Conservation (phyloP, 139 green algal genomes). For the Pleodorina starrii region DNA sequence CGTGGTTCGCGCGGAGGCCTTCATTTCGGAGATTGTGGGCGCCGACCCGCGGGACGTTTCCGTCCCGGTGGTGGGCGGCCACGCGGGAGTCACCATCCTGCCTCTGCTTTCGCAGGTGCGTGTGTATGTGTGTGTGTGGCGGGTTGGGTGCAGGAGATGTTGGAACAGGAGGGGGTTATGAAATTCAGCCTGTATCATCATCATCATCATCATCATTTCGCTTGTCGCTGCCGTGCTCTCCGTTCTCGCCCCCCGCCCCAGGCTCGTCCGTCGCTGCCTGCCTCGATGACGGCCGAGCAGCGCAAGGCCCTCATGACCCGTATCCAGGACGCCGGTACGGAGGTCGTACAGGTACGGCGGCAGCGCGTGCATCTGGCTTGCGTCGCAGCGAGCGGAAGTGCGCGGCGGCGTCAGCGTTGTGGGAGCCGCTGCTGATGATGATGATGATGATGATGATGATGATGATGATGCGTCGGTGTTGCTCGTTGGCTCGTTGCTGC, state of each 20-base stretch:
- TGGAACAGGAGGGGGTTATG: background rate
- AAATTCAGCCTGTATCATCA: too few relatives aligned
- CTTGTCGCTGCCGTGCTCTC: too few relatives aligned
- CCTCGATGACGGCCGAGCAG: constrained; percentile 32
- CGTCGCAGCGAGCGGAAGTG: too few relatives aligned
- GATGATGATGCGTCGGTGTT: too few relatives aligned
- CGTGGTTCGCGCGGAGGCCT: constrained; percentile 89
- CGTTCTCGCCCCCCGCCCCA: background rate
- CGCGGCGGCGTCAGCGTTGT: too few relatives aligned
- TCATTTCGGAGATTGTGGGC: constrained; percentile 78
- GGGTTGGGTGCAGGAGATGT: background rate
- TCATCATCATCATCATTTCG: too few relatives aligned
- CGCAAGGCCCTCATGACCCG: constrained; percentile 60
- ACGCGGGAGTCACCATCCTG: constrained; percentile 98
- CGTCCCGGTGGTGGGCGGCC: constrained; percentile 97
- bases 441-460: too few relatives aligned
- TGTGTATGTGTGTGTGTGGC: constrained; percentile 29
- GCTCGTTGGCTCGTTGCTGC: too few relatives aligned
- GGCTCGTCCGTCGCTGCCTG: constrained; percentile 33
- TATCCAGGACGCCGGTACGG: constrained; percentile 98
- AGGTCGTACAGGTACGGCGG: constrained; percentile 92
- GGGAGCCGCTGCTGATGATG: too few relatives aligned
- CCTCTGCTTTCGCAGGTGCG: constrained; percentile 94
- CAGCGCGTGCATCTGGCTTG: too few relatives aligned
- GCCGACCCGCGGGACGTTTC: constrained; percentile 85